Evolutionary conservation across 805 yeast species (phyloP).

Genomic region (Cyberlindnera mississippiensis): DNA sequence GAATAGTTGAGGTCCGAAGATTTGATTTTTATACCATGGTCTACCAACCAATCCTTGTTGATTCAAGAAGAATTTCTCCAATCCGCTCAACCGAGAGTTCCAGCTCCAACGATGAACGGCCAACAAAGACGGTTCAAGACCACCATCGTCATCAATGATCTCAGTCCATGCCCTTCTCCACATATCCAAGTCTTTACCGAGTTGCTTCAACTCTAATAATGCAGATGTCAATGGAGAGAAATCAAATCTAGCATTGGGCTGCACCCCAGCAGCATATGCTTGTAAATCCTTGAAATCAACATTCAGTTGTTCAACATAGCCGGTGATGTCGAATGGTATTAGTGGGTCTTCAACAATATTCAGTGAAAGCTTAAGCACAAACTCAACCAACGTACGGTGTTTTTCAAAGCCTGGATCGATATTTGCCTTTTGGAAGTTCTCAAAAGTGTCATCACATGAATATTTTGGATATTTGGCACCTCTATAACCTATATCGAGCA

Average conservation of each 20-base stretch:
- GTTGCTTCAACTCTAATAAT: conserved; percentile 36
- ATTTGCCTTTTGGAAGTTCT: conserved; percentile 40
- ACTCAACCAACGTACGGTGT: conserved; percentile 52
- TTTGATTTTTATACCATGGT: conserved; percentile 60
- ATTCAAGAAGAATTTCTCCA: conserved; percentile 51
- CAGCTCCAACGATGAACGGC: conserved; percentile 74
- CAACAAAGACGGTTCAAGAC: conserved; percentile 68
- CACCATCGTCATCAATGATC: conserved; percentile 46
- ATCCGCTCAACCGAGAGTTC: conserved; percentile 60
- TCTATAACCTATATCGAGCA: conserved; percentile 54
- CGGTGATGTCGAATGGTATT: conserved; percentile 59
- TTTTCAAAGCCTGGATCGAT: conserved; percentile 55
- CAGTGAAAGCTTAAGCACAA: conserved; percentile 51
- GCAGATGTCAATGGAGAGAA: conserved; percentile 29
- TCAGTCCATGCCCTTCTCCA: conserved; percentile 66
- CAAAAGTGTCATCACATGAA: conserved; percentile 64
- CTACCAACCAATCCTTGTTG: conserved; percentile 40
- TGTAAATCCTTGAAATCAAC: conserved; percentile 45
- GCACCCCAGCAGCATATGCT: conserved; percentile 29
- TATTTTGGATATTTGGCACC: conserved; percentile 39
- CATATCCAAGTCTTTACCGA: conserved; percentile 45
- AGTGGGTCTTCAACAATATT: conserved; percentile 71
- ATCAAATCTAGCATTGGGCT: conserved; percentile 25
- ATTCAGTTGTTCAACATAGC: conserved; percentile 42
- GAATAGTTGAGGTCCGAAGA: conserved; percentile 65